Conservation (phyloP, 768 basidiomycete genomes). For the Leccinum fibrillosum region DNA sequence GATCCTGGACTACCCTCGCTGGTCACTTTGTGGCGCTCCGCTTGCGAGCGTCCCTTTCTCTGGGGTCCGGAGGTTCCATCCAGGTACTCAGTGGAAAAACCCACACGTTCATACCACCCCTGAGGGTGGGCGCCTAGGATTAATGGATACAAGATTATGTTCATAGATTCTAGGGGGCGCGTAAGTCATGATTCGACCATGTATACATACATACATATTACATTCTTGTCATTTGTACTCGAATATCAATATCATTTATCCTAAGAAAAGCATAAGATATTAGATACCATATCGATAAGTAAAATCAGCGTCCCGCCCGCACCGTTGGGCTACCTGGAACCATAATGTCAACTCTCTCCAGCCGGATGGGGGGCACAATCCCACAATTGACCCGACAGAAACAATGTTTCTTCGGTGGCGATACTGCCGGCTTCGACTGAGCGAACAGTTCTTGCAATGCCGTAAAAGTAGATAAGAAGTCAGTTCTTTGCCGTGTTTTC, state of each 20-base stretch:
- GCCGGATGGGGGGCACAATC: not conserved
- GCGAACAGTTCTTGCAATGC: slow-evolving; percentile 23
- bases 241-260: slow-evolving; percentile 5
- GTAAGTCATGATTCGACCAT: slow-evolving; percentile 3
- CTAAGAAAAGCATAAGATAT: slow-evolving; percentile 7
- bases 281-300: slow-evolving; percentile 10
- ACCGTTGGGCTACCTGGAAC: slow-evolving; percentile 24
- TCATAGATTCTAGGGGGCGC: not conserved
- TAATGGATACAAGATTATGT: not conserved
- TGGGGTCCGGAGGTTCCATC: not conserved
- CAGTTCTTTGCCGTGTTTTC: slow-evolving; percentile 1
- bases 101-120: not conserved
- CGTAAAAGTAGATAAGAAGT: slow-evolving; percentile 15
- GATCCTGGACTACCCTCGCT: not conserved
- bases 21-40: not conserved
- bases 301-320: slow-evolving; percentile 12
- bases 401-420: slow-evolving; percentile 8
- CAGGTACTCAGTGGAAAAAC: not conserved
- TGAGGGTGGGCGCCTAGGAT: not conserved
- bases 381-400: slow-evolving; percentile 3
- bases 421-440: slow-evolving; percentile 5
- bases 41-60: not conserved
- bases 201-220: slow-evolving; percentile 12
- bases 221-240: slow-evolving; percentile 7
- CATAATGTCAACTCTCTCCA: slow-evolving; percentile 13